Evolutionary conservation across 2,329 filamentous ascomycete genomes (phyloP).

Genomic region (Cladorrhinum sp.): DNA sequence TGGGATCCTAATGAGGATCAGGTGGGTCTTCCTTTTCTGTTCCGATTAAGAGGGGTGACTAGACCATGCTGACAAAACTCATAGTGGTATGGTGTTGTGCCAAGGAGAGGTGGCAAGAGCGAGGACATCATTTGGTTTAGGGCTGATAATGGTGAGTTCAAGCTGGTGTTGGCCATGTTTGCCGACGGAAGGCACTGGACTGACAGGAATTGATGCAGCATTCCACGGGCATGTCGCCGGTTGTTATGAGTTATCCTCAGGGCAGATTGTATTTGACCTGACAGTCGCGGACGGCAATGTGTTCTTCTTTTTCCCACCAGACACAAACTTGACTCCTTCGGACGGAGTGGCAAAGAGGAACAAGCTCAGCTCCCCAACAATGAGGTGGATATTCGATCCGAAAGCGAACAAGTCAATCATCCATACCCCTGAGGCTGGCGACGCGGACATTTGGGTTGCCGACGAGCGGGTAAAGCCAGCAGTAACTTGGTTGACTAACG

Average conservation of each 20-base stretch:
- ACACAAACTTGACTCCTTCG: constrained; percentile 29
- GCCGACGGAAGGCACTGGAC: too few species aligned
- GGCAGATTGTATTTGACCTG: constrained; percentile 44
- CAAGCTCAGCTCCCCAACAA: constrained; percentile 39
- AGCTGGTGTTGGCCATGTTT: too few species aligned
- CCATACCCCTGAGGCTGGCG: constrained; percentile 6
- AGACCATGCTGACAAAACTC: too few species aligned
- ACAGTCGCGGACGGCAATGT: constrained; percentile 44
- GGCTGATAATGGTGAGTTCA: constrained; percentile 47
- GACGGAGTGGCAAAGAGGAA: constrained; percentile 28
- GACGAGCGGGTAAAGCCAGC: constrained; percentile 38
- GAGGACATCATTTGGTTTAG: constrained; percentile 53
- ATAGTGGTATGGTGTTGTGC: constrained; percentile 50
- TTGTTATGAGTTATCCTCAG: constrained; percentile 46
- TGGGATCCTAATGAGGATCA: constrained; percentile 55
- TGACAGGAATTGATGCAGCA: constrained; percentile 24
- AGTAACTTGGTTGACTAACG: constrained; percentile 40
- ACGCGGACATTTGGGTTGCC: constrained; percentile 23
- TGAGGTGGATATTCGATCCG: constrained; percentile 41
- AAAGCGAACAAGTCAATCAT: constrained; percentile 28
- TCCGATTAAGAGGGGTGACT: too few species aligned
- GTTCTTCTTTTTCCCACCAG: constrained; percentile 45
- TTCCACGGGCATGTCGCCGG: constrained; percentile 48
- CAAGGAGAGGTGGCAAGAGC: constrained; percentile 45
- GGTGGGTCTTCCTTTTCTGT: too few species aligned